Evolutionary conservation across 2,329 filamentous ascomycete species (phyloP).

Genomic region (Talaromyces atroroseus): DNA sequence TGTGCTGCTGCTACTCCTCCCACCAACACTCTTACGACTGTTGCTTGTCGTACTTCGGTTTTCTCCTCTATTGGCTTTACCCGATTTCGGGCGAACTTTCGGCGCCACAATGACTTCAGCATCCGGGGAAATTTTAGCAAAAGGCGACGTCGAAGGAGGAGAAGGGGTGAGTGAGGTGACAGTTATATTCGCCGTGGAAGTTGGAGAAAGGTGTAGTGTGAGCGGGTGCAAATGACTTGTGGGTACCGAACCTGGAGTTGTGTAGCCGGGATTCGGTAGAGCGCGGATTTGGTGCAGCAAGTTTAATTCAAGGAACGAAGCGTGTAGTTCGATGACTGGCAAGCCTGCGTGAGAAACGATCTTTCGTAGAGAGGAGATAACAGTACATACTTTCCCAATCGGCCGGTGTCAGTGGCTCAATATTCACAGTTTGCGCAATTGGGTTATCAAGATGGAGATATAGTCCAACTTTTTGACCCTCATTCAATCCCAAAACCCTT

Average conservation of each 20-base stretch:
- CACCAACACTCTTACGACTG: conserved; percentile 65
- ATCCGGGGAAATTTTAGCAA: conserved; percentile 88
- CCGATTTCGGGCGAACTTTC: conserved; percentile 70
- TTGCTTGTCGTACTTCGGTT: conserved; percentile 63
- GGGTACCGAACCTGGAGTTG: conserved; percentile 43
- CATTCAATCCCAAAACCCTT: conserved; percentile 66
- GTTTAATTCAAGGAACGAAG: conserved; percentile 90
- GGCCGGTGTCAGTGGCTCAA: conserved; percentile 88
- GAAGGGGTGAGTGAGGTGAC: conserved; percentile 77
- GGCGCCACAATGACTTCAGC: conserved; percentile 97
- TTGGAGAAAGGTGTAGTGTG: conserved; percentile 88
- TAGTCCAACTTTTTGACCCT: conserved; percentile 70
- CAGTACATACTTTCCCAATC: conserved; percentile 77
- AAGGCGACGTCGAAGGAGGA: conserved; percentile 62
- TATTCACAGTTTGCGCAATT: conserved; percentile 87
- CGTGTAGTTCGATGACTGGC: conserved; percentile 84
- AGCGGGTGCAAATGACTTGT: conserved; percentile 65
- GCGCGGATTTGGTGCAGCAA: conserved; percentile 88
- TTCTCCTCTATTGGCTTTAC: conserved; percentile 74
- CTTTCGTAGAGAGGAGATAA: neutral
- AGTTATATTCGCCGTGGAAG: conserved; percentile 87
- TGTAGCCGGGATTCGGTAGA: conserved; percentile 74
- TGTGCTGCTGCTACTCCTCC: conserved; percentile 69
- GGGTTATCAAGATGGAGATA: conserved; percentile 83
- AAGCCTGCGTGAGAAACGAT: conserved; percentile 1